Percentiles rank a stretch among this genome's conserved stretches.
Conservation (phyloP, 176 grass and related monocot species). For the Olyra latifolia region DNA sequence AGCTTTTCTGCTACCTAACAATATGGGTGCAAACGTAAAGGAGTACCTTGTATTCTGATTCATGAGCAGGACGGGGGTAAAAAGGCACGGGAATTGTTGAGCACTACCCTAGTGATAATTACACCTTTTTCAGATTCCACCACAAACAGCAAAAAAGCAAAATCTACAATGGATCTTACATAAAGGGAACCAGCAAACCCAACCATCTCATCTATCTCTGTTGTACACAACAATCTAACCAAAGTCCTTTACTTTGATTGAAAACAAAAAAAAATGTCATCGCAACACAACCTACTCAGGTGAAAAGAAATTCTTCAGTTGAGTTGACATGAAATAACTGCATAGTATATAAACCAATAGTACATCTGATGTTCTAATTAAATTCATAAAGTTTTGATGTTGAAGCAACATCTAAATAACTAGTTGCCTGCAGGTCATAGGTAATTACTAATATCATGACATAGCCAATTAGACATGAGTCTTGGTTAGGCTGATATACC, state of each 20-base stretch:
- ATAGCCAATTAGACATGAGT: slow-evolving; percentile 20
- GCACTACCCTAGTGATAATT: slow-evolving; percentile 2
- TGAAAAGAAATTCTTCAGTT: background rate
- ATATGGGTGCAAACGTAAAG: slow-evolving; percentile 13
- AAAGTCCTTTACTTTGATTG: slow-evolving; percentile 19
- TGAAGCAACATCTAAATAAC: background rate
- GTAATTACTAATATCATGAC: background rate
- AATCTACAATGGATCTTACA: slow-evolving; percentile 5
- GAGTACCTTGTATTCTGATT: slow-evolving; percentile 24
- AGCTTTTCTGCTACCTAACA: slow-evolving; percentile 25
- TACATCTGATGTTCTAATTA: background rate
- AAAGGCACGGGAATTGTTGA: background rate
- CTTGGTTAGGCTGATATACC: background rate
- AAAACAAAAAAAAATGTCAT: slow-evolving; percentile 21
- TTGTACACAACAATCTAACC: slow-evolving; percentile 27
- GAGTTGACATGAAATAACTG: background rate
- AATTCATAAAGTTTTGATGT: slow-evolving; percentile 4
- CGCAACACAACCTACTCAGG: background rate
- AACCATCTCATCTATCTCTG: slow-evolving; percentile 2
- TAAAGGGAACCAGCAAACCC: background rate
- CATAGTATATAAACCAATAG: background rate
- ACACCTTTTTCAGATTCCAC: slow-evolving; percentile 27
- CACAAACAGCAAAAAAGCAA: slow-evolving; percentile 8
- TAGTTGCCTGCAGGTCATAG: background rate
- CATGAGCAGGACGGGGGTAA: background rate